Evolutionary conservation across 331 rosid genomes (phyloP), one percentile per base, ranked within the genome.

Genomic region (Quercus tomentella): DNA sequence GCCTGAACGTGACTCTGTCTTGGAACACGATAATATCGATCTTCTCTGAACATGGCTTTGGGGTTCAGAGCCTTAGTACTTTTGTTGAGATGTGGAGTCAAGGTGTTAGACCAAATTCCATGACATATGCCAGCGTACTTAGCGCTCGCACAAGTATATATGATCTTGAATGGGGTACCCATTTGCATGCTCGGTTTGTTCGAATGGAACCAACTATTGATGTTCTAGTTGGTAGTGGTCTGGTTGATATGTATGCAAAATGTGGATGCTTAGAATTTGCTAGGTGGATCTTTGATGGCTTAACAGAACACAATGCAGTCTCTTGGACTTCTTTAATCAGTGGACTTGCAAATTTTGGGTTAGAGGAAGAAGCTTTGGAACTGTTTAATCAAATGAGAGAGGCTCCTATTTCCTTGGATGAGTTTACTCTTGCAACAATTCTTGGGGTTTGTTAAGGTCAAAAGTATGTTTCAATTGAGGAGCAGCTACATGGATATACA

Each of bases 231-330:
- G 93, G 92, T 33, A 86, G 84, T 74, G 92, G 94, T 41, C 83
- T 94, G 62, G 80, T 92, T 25, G 91, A 94, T 69, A 89, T 92
- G 98, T 92, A 94, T 82, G 96, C 90, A 21, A 92, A 94, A 76
- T 89, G 94, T 79, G 97, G 97, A 76, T 62, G 80, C 83, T 84
- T 92, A 71, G 86, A 76, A 74, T 61, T 77, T 73, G 93, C 98
- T 8, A 80, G 76, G 83, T 77, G 52, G 74, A 88, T 90, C 83
- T 78, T 31, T 31, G 35, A 4, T 31, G 35, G 6, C 35, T 31
- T 31, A 31, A 31, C 6, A 31, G 35, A 31, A 31, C 6, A 31
- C 35, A 31, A 31, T 1, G 6, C 35, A 0, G 35, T 31, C 35
- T 31, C 1, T 31, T 31, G 35, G 35, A 31, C 6, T 31, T 31